Evolutionary conservation across 2,329 filamentous ascomycete species (phyloP).

Genomic region (Orbilia oligospora): DNA sequence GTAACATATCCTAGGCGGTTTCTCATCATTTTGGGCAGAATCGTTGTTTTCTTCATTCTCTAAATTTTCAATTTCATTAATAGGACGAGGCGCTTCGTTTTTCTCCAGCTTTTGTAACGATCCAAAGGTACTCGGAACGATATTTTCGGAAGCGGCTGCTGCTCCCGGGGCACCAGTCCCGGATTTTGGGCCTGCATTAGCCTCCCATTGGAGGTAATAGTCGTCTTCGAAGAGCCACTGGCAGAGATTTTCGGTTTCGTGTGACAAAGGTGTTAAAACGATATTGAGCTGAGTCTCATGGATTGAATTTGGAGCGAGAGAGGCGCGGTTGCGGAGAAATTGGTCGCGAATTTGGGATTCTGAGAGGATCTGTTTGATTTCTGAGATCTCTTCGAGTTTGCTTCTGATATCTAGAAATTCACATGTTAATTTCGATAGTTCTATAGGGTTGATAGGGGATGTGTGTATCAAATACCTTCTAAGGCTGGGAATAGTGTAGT

Average conservation of each 20-base stretch:
- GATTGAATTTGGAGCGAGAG: constrained; percentile 34
- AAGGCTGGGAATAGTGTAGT: constrained; percentile 47
- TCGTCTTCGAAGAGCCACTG: constrained; percentile 55
- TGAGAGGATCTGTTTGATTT: constrained; percentile 54
- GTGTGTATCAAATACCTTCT: constrained; percentile 21
- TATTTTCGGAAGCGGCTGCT: neutral
- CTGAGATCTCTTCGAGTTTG: constrained; percentile 54
- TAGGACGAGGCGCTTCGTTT: neutral
- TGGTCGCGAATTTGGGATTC: constrained; percentile 47
- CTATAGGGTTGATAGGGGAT: neutral
- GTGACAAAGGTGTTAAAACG: constrained; percentile 46
- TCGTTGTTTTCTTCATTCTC: constrained; percentile 4
- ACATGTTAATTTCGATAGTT: neutral
- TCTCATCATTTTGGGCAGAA: constrained; percentile 17
- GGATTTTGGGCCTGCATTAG: neutral
- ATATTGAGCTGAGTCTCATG: constrained; percentile 51
- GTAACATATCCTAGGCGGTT: constrained; percentile 51
- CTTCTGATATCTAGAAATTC: constrained; percentile 31
- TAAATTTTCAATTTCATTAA: neutral
- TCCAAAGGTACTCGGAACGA: neutral
- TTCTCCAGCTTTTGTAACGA: constrained; percentile 19
- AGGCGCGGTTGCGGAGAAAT: constrained; percentile 37
- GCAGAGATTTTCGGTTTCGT: constrained; percentile 54
- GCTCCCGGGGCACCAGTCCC: neutral
- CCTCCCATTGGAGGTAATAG: constrained; percentile 48